phyloP scores from a whole-genome alignment of 1,139 yeast genomes.

The Groenewaldozyma auringiensis region DNA sequence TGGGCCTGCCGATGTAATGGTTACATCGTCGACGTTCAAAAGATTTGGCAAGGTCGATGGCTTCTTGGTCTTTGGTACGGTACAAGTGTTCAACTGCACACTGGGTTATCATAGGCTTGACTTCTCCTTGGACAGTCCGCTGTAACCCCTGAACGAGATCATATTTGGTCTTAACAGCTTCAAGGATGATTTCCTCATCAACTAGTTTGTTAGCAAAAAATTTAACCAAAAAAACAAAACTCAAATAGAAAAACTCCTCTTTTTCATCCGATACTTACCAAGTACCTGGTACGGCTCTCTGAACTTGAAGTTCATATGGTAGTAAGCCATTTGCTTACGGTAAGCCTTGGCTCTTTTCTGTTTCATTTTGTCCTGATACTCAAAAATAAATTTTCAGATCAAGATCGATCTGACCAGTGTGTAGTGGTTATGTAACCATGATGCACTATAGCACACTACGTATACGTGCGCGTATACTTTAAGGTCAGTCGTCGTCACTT shows the following conservation, averaged over 20 bases:
- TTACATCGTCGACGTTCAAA: conserved; percentile 75
- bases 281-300: conserved; percentile 85
- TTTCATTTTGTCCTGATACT: conserved; percentile 60
- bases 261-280: too few relatives aligned
- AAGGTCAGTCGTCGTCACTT: too few relatives aligned
- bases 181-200: conserved; percentile 69
- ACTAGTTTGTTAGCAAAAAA: conserved; percentile 39
- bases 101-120: conserved; percentile 92
- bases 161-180: conserved; percentile 57
- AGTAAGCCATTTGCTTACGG: conserved; percentile 83
- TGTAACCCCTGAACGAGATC: conserved; percentile 71
- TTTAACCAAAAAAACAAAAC: background rate
- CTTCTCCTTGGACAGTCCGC: conserved; percentile 76
- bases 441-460: background rate
- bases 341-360: conserved; percentile 93
- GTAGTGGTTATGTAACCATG: too few relatives aligned
- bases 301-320: conserved; percentile 79
- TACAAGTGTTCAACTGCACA: conserved; percentile 89
- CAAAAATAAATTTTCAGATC: background rate
- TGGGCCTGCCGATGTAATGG: conserved; percentile 22
- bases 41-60: conserved; percentile 69
- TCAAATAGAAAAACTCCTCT: too few relatives aligned
- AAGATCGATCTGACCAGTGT: background rate
- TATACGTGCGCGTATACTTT: background rate
- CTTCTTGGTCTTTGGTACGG: conserved; percentile 57